A percentile compares a stretch with the other conserved stretches of the same genome.
phyloP scores from a whole-genome alignment of 2,329 filamentous ascomycete species.

The Neurospora sp. region DNA sequence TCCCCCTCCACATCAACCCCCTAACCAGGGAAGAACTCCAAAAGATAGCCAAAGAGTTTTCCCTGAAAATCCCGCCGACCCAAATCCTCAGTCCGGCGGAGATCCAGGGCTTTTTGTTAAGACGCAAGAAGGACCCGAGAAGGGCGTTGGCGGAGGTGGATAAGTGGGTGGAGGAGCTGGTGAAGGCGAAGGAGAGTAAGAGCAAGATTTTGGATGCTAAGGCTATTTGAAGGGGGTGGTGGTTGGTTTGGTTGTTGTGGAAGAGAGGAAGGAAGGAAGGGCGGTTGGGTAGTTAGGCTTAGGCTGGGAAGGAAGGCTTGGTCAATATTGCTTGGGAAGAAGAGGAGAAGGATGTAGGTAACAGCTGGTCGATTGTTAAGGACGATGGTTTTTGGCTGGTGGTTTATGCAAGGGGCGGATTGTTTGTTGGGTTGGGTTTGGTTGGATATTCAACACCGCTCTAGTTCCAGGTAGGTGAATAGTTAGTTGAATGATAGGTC shows the following conservation, averaged over 20 bases:
- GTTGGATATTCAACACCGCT: background rate
- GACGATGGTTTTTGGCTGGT: background rate
- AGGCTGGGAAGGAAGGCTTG: no score
- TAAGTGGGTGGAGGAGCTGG: slow-evolving; percentile 42
- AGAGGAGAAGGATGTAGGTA: no score
- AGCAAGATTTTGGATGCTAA: slow-evolving; percentile 32
- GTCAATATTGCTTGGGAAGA: no score
- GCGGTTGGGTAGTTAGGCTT: background rate
- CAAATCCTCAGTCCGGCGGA: slow-evolving; percentile 47
- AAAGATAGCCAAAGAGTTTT: slow-evolving; percentile 39
- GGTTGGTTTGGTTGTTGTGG: background rate
- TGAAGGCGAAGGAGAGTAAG: slow-evolving; percentile 40
- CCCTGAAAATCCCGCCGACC: slow-evolving; percentile 39
- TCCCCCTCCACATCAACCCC: slow-evolving; percentile 7
- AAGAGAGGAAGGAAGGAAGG: background rate
- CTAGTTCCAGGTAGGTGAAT: background rate
- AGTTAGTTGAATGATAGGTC: background rate
- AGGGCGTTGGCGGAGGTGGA: slow-evolving; percentile 44
- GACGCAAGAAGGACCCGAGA: slow-evolving; percentile 48
- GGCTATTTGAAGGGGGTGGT: background rate
- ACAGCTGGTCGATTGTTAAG: no score
- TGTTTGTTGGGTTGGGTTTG: background rate
- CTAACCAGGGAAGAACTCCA: slow-evolving; percentile 18
- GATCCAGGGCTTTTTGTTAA: slow-evolving; percentile 56
- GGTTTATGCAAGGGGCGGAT: no score